phyloP scores from a whole-genome alignment of 768 basidiomycete species.

The Mycena indigotica region DNA sequence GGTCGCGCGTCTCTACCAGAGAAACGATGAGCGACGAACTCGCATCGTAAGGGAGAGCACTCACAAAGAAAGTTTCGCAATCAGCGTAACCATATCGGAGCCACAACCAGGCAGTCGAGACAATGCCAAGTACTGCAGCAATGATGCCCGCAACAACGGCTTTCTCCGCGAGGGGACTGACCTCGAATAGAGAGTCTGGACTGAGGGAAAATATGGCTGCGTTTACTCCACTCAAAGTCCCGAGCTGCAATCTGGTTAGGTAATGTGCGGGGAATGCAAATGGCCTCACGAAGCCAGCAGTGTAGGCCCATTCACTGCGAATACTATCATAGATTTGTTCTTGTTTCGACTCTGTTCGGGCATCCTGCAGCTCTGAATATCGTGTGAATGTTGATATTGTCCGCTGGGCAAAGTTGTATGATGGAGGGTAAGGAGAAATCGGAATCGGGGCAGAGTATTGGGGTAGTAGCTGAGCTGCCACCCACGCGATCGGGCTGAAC shows the following conservation, averaged over 20 bases:
- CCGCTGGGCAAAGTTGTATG: slow-evolving; percentile 34
- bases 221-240: slow-evolving; percentile 58
- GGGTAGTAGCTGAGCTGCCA: slow-evolving; percentile 34
- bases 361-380: slow-evolving; percentile 57
- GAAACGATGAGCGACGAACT: not conserved
- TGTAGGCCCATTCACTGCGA: slow-evolving; percentile 64
- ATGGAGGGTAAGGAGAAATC: slow-evolving; percentile 23
- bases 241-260: slow-evolving; percentile 42
- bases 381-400: slow-evolving; percentile 54
- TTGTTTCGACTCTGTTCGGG: slow-evolving; percentile 48
- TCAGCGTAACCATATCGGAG: slow-evolving; percentile 60
- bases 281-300: slow-evolving; percentile 62
- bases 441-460: slow-evolving; percentile 45
- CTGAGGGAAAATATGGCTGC: slow-evolving; percentile 69
- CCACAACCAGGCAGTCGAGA: slow-evolving; percentile 66
- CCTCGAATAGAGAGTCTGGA: slow-evolving; percentile 49
- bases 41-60: slow-evolving; percentile 18
- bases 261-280: not conserved
- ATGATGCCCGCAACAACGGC: slow-evolving; percentile 62
- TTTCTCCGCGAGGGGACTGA: slow-evolving; percentile 48
- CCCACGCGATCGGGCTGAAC: slow-evolving; percentile 28
- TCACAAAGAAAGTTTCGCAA: slow-evolving; percentile 54
- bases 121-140: slow-evolving; percentile 65
- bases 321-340: slow-evolving; percentile 52
- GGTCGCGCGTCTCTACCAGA: slow-evolving; percentile 43